These are phyloP conservation scores for Golubevia sp. DNA, from an alignment of 1,284 basidiomycete genomes.

Conservation along the genomic window DNA sequence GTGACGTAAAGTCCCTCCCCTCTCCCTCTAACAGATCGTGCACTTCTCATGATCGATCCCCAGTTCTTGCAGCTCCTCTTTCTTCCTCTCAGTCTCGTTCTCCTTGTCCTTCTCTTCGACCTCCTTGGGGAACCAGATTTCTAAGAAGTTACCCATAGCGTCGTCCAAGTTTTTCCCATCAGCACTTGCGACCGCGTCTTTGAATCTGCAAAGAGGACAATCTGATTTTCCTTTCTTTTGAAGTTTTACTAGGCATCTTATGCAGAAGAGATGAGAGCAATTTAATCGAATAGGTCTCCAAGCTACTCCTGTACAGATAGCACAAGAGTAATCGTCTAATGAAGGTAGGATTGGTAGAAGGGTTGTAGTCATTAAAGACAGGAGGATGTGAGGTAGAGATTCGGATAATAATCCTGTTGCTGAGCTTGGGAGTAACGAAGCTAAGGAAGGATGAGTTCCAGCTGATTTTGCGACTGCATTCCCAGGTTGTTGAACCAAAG, in stretches of 20 bases:
- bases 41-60: slow-evolving; percentile 64
- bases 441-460: slow-evolving; percentile 39
- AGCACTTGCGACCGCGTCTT: slow-evolving; percentile 42
- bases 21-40: slow-evolving; percentile 19
- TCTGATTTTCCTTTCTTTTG: slow-evolving; percentile 78
- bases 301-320: slow-evolving; percentile 63
- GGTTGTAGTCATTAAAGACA: slow-evolving; percentile 82
- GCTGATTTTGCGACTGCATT: background rate
- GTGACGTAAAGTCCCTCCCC: no score
- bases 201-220: slow-evolving; percentile 77
- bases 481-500: background rate
- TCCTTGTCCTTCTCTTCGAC: slow-evolving; percentile 75
- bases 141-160: slow-evolving; percentile 81
- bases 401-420: slow-evolving; percentile 43
- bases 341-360: slow-evolving; percentile 81
- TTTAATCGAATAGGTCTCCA: slow-evolving; percentile 71
- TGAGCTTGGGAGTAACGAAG: slow-evolving; percentile 37
- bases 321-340: slow-evolving; percentile 72
- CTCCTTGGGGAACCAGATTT: slow-evolving; percentile 89
- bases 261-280: slow-evolving; percentile 91
- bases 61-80: slow-evolving; percentile 74
- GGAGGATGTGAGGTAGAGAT: slow-evolving; percentile 74
- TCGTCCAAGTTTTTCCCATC: slow-evolving; percentile 70
- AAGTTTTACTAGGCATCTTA: slow-evolving; percentile 87
- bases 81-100: slow-evolving; percentile 77